Evolutionary conservation across 305 asterid species (phyloP).

Genomic region (Fraxinus xanthoxyloides): DNA sequence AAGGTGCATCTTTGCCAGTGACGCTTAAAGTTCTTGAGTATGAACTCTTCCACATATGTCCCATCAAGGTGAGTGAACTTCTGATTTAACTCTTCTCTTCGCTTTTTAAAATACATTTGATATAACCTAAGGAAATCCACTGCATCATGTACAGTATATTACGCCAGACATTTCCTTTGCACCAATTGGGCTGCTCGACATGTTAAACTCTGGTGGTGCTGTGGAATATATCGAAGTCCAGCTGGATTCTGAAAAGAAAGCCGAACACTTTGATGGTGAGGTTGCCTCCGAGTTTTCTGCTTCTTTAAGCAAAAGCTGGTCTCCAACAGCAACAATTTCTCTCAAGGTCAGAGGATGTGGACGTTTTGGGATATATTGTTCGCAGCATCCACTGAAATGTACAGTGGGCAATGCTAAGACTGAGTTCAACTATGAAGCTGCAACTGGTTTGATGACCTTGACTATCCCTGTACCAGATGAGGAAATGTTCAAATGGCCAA

Average conservation of each 20-base stretch:
- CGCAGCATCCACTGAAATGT: constrained; percentile 64
- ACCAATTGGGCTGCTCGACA: constrained; percentile 80
- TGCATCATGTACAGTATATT: constrained; percentile 41
- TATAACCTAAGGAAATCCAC: background rate
- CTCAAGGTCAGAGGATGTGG: constrained; percentile 76
- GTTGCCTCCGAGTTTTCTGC: constrained; percentile 23
- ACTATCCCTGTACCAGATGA: constrained; percentile 56
- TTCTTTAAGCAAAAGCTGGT: constrained; percentile 17
- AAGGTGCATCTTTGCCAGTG: constrained; percentile 75
- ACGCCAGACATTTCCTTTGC: constrained; percentile 48
- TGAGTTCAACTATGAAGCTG: constrained; percentile 43
- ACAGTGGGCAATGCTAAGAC: constrained; percentile 40
- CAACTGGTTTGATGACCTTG: constrained; percentile 50
- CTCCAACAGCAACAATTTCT: constrained; percentile 38
- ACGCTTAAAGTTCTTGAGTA: constrained; percentile 82
- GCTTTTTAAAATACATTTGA: background rate
- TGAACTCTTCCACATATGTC: constrained; percentile 86
- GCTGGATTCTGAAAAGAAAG: constrained; percentile 19
- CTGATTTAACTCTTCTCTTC: background rate
- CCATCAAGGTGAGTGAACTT: constrained; percentile 56
- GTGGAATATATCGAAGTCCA: constrained; percentile 61
- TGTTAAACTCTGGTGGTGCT: constrained; percentile 85
- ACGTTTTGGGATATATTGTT: constrained; percentile 65
- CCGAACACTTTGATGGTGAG: constrained; percentile 26
- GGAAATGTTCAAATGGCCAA: constrained; percentile 63